These are phyloP conservation scores for Parasarocladium wereldwijsianum DNA, from an alignment of 2,329 filamentous ascomycete species.

Conservation along the genomic window DNA sequence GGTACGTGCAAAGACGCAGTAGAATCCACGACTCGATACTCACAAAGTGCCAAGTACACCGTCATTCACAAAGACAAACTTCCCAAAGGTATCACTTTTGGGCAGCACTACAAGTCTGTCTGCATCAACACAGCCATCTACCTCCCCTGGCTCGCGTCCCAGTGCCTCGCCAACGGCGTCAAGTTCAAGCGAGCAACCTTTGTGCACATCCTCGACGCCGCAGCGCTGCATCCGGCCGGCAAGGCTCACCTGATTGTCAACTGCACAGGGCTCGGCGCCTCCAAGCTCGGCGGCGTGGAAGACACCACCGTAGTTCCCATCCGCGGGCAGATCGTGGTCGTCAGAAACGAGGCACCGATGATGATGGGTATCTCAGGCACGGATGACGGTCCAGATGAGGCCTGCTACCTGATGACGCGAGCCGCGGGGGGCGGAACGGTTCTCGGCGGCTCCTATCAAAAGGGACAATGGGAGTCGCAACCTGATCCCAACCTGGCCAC, in stretches of 20 bases:
- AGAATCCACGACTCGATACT: too few species aligned
- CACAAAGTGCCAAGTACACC: too few species aligned
- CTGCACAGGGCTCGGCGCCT: conserved; percentile 52
- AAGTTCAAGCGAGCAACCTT: conserved; percentile 35
- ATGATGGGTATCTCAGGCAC: conserved; percentile 56
- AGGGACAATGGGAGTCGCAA: conserved; percentile 57
- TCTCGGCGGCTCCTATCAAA: conserved; percentile 62
- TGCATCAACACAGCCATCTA: conserved; percentile 65
- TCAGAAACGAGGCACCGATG: conserved; percentile 53
- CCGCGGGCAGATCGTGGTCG: conserved; percentile 59
- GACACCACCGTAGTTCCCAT: conserved; percentile 49
- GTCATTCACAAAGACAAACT: too few species aligned
- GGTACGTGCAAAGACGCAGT: not conserved
- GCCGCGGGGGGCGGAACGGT: conserved; percentile 59
- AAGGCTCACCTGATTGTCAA: conserved; percentile 50
- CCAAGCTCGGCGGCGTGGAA: conserved; percentile 52
- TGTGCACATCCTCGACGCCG: conserved; percentile 46
- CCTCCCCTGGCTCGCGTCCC: conserved; percentile 52
- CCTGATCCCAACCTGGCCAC: conserved; percentile 57
- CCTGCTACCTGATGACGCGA: conserved; percentile 62
- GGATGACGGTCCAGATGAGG: conserved; percentile 54
- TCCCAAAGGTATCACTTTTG: not conserved
- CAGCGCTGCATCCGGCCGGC: conserved; percentile 28
- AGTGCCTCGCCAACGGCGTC: conserved; percentile 48
- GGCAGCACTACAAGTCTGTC: conserved; percentile 48